These are phyloP conservation scores for Inga leiocalycina DNA, from an alignment of 306 rosid genomes.

Conservation along the genomic window DNA sequence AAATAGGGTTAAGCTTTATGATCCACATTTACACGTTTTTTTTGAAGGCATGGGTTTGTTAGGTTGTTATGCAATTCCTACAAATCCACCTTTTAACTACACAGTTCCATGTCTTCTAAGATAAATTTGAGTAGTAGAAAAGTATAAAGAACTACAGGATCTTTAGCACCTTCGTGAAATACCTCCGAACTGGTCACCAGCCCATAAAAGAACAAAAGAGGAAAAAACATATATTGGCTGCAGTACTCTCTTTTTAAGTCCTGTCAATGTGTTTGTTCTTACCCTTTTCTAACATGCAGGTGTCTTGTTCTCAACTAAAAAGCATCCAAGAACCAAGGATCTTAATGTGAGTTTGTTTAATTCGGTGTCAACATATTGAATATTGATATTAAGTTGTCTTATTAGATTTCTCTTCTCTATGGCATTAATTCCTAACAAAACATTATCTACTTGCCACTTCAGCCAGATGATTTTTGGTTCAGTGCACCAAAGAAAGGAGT, in stretches of 20 bases:
- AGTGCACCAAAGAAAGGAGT: conserved; percentile 97
- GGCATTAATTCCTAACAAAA: conserved; percentile 19
- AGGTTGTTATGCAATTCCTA: neutral
- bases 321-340: conserved; percentile 90
- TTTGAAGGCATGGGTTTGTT: conserved; percentile 14
- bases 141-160: neutral
- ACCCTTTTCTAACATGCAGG: conserved; percentile 56
- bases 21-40: conserved; percentile 2
- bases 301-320: conserved; percentile 89
- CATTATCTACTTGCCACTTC: conserved; percentile 29
- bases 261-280: conserved; percentile 28
- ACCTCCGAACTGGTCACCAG: too few relatives aligned
- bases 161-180: conserved; percentile 8
- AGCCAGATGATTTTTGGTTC: conserved; percentile 98
- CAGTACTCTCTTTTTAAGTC: neutral
- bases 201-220: neutral
- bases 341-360: conserved; percentile 71
- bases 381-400: conserved; percentile 27
- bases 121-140: neutral
- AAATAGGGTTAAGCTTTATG: conserved; percentile 3
- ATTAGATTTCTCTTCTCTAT: conserved; percentile 31
- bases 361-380: conserved; percentile 17
- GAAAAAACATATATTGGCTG: neutral
- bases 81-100: neutral
- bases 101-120: neutral